Evolutionary conservation across 345 rosid species (phyloP).

Genomic region (Pistacia atlantica): DNA sequence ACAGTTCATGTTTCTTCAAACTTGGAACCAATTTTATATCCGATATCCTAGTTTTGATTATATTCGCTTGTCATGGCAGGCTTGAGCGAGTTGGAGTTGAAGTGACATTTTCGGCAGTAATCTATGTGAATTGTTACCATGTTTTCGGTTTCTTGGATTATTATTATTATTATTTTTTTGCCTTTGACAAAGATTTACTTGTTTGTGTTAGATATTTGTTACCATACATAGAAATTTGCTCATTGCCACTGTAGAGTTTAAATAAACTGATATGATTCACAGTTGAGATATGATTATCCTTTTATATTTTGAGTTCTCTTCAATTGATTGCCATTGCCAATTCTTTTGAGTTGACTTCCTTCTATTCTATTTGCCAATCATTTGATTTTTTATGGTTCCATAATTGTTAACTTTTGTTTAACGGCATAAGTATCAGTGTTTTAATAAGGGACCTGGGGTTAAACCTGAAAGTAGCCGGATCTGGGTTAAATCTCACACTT

Average conservation of each 20-base stretch:
- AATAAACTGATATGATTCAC: slow-evolving; percentile 23
- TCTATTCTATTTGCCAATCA: too few relatives aligned
- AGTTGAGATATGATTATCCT: slow-evolving; percentile 4
- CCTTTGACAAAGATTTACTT: slow-evolving; percentile 20
- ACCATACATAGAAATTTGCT: slow-evolving; percentile 21
- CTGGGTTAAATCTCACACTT: too few relatives aligned
- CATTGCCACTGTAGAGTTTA: slow-evolving; percentile 33
- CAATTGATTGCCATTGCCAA: too few relatives aligned
- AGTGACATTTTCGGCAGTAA: background rate
- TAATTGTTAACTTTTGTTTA: too few relatives aligned
- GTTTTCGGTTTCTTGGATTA: background rate
- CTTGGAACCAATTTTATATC: background rate
- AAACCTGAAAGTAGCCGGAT: too few relatives aligned
- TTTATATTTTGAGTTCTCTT: too few relatives aligned
- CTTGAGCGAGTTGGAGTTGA: slow-evolving; percentile 7
- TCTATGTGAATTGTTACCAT: slow-evolving; percentile 7
- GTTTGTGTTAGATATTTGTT: slow-evolving; percentile 29
- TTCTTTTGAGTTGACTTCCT: too few relatives aligned
- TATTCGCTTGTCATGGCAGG: slow-evolving; percentile 20
- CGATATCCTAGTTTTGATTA: background rate
- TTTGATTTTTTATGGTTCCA: too few relatives aligned
- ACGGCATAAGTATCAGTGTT: too few relatives aligned
- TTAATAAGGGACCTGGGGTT: too few relatives aligned
- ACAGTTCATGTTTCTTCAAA: too few relatives aligned
- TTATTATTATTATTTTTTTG: too few relatives aligned